A percentile compares a stretch with the other conserved stretches of the same genome.
These are phyloP conservation scores for Euphorbia pulcherrima DNA, from an alignment of 345 rosid genomes.

Conservation along the genomic window DNA sequence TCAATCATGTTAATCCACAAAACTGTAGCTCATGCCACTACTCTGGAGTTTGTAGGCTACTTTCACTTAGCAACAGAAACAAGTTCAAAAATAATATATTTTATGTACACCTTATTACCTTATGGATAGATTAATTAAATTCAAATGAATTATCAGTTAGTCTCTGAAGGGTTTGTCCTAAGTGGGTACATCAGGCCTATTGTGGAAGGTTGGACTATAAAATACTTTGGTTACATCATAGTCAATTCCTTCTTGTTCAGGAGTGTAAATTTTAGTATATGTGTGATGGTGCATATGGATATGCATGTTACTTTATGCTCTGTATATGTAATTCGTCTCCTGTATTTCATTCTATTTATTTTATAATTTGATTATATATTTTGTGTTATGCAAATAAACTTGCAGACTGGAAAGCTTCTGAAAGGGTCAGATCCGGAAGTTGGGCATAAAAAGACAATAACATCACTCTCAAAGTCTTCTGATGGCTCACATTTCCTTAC, in stretches of 20 bases:
- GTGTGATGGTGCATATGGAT: neutral
- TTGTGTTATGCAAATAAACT: neutral
- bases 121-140: neutral
- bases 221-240: neutral
- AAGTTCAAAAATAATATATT: neutral
- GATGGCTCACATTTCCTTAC: conserved; percentile 86
- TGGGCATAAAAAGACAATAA: conserved; percentile 80
- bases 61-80: neutral
- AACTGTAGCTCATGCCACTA: neutral
- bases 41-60: too few relatives aligned
- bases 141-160: neutral
- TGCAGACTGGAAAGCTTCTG: conserved; percentile 80
- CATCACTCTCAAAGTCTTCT: conserved; percentile 70
- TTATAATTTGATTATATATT: neutral
- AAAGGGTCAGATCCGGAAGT: conserved; percentile 61
- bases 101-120: neutral
- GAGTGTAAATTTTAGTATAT: too few relatives aligned
- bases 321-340: too few relatives aligned
- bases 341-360: too few relatives aligned
- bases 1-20: neutral
- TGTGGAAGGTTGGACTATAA: neutral
- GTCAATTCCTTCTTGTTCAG: too few relatives aligned
- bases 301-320: neutral
- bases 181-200: neutral
- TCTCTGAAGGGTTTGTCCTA: neutral